Evolutionary conservation across 2,329 filamentous ascomycete species (phyloP).

Genomic region (Clarireedia paspali): DNA sequence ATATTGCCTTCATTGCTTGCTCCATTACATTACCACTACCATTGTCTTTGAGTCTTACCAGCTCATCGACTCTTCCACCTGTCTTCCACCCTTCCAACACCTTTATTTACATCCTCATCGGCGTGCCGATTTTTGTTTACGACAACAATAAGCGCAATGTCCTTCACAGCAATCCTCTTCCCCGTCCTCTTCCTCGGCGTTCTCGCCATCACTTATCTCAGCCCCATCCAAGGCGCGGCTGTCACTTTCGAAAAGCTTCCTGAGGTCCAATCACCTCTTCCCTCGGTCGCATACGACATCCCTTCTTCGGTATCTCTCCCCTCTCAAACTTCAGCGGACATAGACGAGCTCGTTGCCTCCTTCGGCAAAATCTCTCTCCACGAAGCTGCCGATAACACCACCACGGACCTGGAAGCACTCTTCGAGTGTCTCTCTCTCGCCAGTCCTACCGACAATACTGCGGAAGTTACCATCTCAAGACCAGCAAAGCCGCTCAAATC

Average conservation of each 20-base stretch:
- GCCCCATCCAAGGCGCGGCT: not conserved
- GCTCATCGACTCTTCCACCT: not conserved
- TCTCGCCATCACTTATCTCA: not conserved
- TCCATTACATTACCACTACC: not conserved
- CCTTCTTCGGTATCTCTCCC: not conserved
- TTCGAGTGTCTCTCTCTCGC: not conserved
- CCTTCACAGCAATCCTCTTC: not conserved
- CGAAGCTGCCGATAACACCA: not conserved
- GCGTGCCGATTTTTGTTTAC: slow-evolving; percentile 5
- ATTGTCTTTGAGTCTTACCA: slow-evolving; percentile 5
- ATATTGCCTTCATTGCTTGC: not conserved
- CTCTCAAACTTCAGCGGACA: not conserved
- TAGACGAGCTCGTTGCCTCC: not conserved
- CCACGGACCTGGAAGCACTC: not conserved
- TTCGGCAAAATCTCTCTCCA: not conserved
- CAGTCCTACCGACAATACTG: not conserved
- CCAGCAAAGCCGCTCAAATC: slow-evolving; percentile 5
- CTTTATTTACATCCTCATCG: not conserved
- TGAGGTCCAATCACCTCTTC: not conserved
- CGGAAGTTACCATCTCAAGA: not conserved
- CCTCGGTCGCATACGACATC: not conserved
- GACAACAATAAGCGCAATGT: slow-evolving; percentile 3
- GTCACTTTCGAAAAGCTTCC: not conserved
- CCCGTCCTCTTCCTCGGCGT: not conserved
- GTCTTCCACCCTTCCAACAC: not conserved